Evolutionary conservation across 345 rosid species (phyloP).

Genomic region (Arabidopsis suecica): DNA sequence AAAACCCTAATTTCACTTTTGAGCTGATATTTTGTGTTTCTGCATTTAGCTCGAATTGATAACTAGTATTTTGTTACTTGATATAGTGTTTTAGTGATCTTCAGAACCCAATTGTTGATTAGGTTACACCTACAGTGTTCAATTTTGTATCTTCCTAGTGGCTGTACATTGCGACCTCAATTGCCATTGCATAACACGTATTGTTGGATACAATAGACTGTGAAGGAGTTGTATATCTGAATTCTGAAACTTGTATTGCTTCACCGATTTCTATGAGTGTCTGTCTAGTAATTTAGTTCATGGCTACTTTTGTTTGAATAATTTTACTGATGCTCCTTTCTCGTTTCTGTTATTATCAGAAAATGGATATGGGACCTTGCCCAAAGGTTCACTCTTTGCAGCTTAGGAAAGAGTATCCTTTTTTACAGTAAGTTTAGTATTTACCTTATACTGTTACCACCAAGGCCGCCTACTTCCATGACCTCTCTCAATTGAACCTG

Average conservation of each 20-base stretch:
- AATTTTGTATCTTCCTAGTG: background rate
- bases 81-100: conserved; percentile 1
- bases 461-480: background rate
- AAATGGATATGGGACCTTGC: conserved; percentile 99
- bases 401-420: conserved; percentile 93
- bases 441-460: conserved; percentile 9
- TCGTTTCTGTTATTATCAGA: conserved; percentile 51
- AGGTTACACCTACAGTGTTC: background rate
- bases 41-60: background rate
- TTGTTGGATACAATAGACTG: background rate
- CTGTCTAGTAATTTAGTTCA: background rate
- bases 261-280: background rate
- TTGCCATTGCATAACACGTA: too few relatives aligned
- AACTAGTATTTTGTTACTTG: conserved; percentile 4
- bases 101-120: background rate
- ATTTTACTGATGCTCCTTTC: conserved; percentile 7
- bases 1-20: conserved; percentile 18
- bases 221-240: background rate
- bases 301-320: background rate
- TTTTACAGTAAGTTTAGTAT: background rate
- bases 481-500: background rate
- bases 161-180: too few relatives aligned
- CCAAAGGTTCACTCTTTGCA: conserved; percentile 93
- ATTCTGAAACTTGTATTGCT: background rate
- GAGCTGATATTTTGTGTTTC: conserved; percentile 6